Evolutionary conservation across 2,329 filamentous ascomycete genomes (phyloP), one percentile per base, ranked within the genome.

Genomic region (Exserohilum turcica): DNA sequence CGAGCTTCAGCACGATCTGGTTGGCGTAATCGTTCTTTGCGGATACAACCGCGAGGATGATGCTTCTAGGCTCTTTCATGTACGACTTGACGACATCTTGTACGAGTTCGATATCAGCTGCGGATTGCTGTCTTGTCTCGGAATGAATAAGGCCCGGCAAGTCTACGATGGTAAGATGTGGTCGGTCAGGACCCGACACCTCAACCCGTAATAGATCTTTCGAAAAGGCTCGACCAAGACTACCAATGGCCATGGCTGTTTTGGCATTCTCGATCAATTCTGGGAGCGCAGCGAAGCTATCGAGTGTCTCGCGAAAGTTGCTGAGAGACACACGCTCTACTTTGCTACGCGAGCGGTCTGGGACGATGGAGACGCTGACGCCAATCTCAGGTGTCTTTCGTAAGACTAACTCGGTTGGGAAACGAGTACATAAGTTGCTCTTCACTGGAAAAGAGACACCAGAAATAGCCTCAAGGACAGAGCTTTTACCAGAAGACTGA

Each of bases 331-430:
- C n/a, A n/a, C n/a, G n/a, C n/a, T n/a, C n/a, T n/a, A n/a, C n/a
- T n/a, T n/a, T n/a, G n/a, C n/a, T n/a, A n/a, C n/a, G n/a, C 6
- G 59, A n/a, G 0, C 63, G 31, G 24, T 54, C 46, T 5, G 56
- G 62, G 6, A 59, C 42, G 12, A 84, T 80, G 1, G 73, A 75
- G 19, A 82, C 77, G 5, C 73, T 72, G 18, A 82, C 67, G 1
- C 62, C 71, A 0, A 68, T 59, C 3, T 68, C 54, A 0, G 64
- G 46, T 1, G 71, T 72, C 3, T 78, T 77, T 2, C 81, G 77
- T 8, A 87, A 74, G 15, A 84, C 77, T 3, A 87, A 70, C 61
- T 88, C 82, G 0, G 84, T 87, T 0, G 84, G 80, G 55, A 87
- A 87, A 1, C 83, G 76, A 0, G 85, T 88, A 61, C 84, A 87